Base-by-base conservation (phyloP, 768 basidiomycete species). In the Boletus bicolor region DNA sequence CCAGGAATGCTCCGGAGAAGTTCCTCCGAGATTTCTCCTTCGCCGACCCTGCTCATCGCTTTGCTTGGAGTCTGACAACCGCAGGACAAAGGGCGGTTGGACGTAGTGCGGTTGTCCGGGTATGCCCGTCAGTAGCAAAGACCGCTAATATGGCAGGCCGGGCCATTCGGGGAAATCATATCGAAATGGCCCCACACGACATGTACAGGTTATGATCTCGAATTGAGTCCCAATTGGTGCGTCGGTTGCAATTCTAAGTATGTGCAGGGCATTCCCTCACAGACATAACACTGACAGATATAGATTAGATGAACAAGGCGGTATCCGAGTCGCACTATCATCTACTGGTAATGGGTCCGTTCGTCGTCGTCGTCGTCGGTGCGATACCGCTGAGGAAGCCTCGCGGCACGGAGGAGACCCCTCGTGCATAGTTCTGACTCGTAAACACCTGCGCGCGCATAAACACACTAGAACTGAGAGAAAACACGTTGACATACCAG, bases 401-500 rank as follows among this genome's bases (percentile, higher is more conserved):
- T 60, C 86, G 86, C 4, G 87, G 83, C 38, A 98, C 82, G 2
- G 83, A 76, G 0, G 94, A 95, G 11, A 96, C 95, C n/a, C 88
- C 89, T 3, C 95, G 85, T 3, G 94, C 95, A 63, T 95, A 98
- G 39, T 91, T 85, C 53, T 86, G 84, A 56, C 81, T 89, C 15
- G 92, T 93, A 64, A 86, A 85, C 46, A 92, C 77, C 89, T 91
- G 64, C n/a, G 19, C 35, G 4, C 49, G 30, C 48, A 41, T 47
- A 28, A 53, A n/a, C 35, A 39, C 46, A 28, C 15, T 7, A 41
- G 34, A 15, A 17, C 4, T 1, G 3, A 28, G 9, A 12, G 17
- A 37, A 19, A 44, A 35, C 2, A 55, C 41, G 3, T 28, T 3
- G 10, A 76, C 87, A 65, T 58, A 97, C 96, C 67, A 99, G 74